Conservation (phyloP, 1,139 yeast species). For the Suhomyces kunorum region DNA sequence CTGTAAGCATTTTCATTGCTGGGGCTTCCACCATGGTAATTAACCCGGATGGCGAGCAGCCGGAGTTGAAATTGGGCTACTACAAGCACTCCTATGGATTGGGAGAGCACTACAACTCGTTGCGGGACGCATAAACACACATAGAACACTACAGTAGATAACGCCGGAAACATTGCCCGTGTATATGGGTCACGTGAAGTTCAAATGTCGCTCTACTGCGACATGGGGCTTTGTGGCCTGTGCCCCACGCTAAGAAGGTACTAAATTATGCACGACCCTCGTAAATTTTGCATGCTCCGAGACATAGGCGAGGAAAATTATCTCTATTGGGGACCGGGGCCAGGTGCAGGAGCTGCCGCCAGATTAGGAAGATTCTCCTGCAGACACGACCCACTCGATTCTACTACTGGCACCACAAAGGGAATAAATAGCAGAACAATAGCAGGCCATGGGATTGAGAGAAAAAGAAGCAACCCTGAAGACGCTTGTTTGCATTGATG, state of each 20-base stretch:
- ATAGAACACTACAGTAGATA: background rate
- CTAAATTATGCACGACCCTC: slow-evolving; percentile 8
- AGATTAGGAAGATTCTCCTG: no score
- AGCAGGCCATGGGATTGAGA: background rate
- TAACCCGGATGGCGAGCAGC: slow-evolving; percentile 44
- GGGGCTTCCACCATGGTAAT: slow-evolving; percentile 57
- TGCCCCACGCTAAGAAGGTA: slow-evolving; percentile 5
- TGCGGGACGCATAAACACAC: slow-evolving; percentile 44
- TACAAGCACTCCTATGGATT: slow-evolving; percentile 84
- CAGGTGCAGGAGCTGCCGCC: background rate
- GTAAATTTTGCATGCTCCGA: slow-evolving; percentile 6
- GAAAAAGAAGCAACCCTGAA: background rate
- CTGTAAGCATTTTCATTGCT: slow-evolving; percentile 74
- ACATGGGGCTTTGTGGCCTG: slow-evolving; percentile 7
- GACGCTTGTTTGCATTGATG: background rate
- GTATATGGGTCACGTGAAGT: slow-evolving; percentile 1
- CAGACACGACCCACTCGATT: no score
- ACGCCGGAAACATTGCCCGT: background rate
- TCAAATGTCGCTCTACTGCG: slow-evolving; percentile 5
- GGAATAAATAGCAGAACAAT: slow-evolving; percentile 8
- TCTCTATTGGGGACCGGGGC: slow-evolving; percentile 3
- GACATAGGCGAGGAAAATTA: slow-evolving; percentile 7
- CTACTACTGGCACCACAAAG: no score
- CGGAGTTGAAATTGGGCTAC: slow-evolving; percentile 70
- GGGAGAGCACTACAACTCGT: slow-evolving; percentile 93